Evolutionary conservation across 768 basidiomycete genomes (phyloP).

Genomic region (Fomitopsis pulvina): DNA sequence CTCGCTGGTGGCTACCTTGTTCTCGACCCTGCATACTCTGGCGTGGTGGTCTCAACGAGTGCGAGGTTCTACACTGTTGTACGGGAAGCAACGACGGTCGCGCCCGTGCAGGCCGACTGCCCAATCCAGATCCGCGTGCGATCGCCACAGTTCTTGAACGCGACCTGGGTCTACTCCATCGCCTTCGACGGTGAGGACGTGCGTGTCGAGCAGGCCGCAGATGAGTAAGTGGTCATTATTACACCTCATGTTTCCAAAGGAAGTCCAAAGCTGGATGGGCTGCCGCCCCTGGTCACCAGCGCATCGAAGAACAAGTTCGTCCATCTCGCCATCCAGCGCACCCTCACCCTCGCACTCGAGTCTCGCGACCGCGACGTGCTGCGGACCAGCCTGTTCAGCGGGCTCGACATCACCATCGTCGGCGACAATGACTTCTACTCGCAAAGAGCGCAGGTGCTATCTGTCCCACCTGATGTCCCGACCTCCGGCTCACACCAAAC

Average conservation of each 20-base stretch:
- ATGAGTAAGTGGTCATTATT: slow-evolving; percentile 17
- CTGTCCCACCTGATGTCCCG: background rate
- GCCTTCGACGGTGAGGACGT: slow-evolving; percentile 26
- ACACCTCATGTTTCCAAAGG: background rate
- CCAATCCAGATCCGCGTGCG: slow-evolving; percentile 57
- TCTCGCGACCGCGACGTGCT: slow-evolving; percentile 39
- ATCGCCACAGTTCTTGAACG: slow-evolving; percentile 87
- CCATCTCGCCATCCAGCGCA: slow-evolving; percentile 77
- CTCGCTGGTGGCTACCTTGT: slow-evolving; percentile 96
- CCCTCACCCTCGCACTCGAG: slow-evolving; percentile 63
- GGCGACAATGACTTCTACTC: slow-evolving; percentile 99
- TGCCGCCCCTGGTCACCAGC: background rate
- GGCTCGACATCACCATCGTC: slow-evolving; percentile 73
- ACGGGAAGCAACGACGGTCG: slow-evolving; percentile 22
- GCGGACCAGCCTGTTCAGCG: slow-evolving; percentile 37
- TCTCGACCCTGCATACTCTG: slow-evolving; percentile 80
- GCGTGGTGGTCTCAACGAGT: slow-evolving; percentile 86
- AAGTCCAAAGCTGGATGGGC: background rate
- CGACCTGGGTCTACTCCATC: slow-evolving; percentile 69
- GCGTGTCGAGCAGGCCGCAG: slow-evolving; percentile 22
- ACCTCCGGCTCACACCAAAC: background rate
- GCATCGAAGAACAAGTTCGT: slow-evolving; percentile 93
- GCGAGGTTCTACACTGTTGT: slow-evolving; percentile 90
- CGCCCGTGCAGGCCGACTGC: slow-evolving; percentile 2
- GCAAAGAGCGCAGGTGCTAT: slow-evolving; percentile 72